phyloP scores from a whole-genome alignment of 2,329 filamentous ascomycete genomes.

The Didymella glomerata region DNA sequence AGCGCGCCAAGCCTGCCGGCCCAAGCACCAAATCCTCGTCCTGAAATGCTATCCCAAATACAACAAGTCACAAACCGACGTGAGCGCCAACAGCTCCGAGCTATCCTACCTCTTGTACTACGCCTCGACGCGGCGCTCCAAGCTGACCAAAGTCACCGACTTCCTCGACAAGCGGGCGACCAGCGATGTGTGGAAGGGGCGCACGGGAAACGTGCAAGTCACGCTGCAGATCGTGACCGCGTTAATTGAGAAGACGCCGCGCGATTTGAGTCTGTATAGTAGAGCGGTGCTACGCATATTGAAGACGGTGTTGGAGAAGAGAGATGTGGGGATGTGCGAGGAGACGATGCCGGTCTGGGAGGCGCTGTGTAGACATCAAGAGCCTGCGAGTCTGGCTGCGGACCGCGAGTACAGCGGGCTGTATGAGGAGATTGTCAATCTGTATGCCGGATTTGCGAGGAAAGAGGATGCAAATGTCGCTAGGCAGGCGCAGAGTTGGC shows the following conservation, averaged over 20 bases:
- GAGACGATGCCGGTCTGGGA: slow-evolving; percentile 87
- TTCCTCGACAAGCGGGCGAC: slow-evolving; percentile 95
- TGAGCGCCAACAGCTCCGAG: slow-evolving; percentile 96
- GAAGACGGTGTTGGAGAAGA: slow-evolving; percentile 80
- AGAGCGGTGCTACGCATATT: slow-evolving; percentile 85
- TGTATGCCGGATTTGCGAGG: slow-evolving; percentile 82
- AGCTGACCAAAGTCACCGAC: slow-evolving; percentile 93
- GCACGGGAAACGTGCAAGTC: slow-evolving; percentile 92
- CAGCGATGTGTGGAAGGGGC: slow-evolving; percentile 86
- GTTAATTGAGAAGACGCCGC: slow-evolving; percentile 89
- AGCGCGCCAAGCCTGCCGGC: slow-evolving; percentile 72
- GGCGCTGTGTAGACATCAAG: slow-evolving; percentile 87
- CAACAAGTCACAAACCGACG: slow-evolving; percentile 84
- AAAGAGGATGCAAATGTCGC: slow-evolving; percentile 54
- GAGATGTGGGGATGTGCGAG: slow-evolving; percentile 92
- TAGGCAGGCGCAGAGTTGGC: slow-evolving; percentile 65
- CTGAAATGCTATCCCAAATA: slow-evolving; percentile 96
- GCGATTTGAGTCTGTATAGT: slow-evolving; percentile 89
- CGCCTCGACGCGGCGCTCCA: slow-evolving; percentile 90
- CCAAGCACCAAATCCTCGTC: slow-evolving; percentile 95
- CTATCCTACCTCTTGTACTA: slow-evolving; percentile 97
- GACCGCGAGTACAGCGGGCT: slow-evolving; percentile 84
- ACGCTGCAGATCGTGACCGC: slow-evolving; percentile 91
- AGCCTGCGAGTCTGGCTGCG: slow-evolving; percentile 82
- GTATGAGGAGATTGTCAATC: slow-evolving; percentile 81